A percentile compares a stretch with the other conserved stretches of the same genome.
phyloP scores from a whole-genome alignment of 768 basidiomycete genomes.

The Brasilioporus rufonigricans region DNA sequence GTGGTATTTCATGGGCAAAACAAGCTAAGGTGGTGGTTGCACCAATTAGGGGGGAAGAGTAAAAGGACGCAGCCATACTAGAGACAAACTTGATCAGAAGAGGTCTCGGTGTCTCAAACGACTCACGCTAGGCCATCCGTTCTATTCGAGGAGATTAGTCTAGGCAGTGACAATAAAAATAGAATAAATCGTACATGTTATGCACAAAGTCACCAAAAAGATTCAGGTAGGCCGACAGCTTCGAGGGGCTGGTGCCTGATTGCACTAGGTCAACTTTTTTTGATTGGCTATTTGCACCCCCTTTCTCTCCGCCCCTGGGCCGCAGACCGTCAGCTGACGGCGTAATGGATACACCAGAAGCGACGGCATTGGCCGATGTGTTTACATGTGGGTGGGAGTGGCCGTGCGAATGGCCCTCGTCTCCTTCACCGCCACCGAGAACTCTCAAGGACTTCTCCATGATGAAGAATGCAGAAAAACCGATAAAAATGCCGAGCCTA shows the following conservation, averaged over 20 bases:
- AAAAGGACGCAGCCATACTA: conserved; percentile 96
- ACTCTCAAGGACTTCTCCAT: conserved; percentile 92
- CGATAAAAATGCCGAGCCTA: conserved; percentile 79
- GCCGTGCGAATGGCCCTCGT: conserved; percentile 45
- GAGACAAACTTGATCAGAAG: conserved; percentile 1
- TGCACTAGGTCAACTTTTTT: conserved; percentile 25
- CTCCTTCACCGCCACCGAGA: conserved; percentile 57
- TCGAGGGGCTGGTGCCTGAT: conserved; percentile 57
- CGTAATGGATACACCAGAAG: conserved; percentile 48
- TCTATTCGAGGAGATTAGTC: conserved; percentile 36
- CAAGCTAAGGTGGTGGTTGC: conserved; percentile 95
- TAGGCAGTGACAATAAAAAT: conserved; percentile 15
- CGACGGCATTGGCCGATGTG: conserved; percentile 30
- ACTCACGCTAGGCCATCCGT: conserved; percentile 92
- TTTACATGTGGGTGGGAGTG: conserved; percentile 59
- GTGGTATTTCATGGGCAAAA: conserved; percentile 93
- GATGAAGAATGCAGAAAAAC: conserved; percentile 88
- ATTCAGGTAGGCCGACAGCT: conserved; percentile 89
- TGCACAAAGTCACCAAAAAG: conserved; percentile 93
- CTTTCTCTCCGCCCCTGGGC: conserved; percentile 38
- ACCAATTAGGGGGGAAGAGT: conserved; percentile 90
- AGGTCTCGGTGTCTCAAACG: conserved; percentile 1
- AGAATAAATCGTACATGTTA: conserved; percentile 61
- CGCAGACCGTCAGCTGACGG: conserved; percentile 47
- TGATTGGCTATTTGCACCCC: conserved; percentile 15